Conservation (phyloP, 2,329 filamentous ascomycete genomes). For the Sporothrix curviconia region DNA sequence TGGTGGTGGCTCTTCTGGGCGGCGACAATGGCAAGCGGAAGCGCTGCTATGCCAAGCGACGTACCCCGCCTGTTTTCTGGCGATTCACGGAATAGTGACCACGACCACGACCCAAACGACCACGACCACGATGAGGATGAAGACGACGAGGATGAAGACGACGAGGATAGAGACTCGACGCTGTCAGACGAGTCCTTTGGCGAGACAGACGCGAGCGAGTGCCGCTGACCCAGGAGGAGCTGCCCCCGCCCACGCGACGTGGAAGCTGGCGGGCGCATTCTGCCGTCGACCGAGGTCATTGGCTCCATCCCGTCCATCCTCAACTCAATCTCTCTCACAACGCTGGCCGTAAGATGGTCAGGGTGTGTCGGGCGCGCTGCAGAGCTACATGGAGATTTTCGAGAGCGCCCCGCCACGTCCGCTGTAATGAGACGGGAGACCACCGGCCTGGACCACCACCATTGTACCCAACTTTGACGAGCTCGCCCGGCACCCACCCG, state of each 20-base stretch:
- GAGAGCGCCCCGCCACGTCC: constrained; percentile 85
- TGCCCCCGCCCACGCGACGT: constrained; percentile 39
- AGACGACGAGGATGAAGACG: constrained; percentile 24
- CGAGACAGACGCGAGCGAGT: constrained; percentile 38
- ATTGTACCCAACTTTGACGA: constrained; percentile 89
- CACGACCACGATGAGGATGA: constrained; percentile 17
- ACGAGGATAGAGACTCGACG: constrained; percentile 30
- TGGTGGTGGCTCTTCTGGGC: too few species aligned
- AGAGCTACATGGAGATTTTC: constrained; percentile 92
- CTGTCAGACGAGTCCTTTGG: constrained; percentile 30
- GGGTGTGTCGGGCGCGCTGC: constrained; percentile 72
- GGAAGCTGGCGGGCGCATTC: constrained; percentile 61
- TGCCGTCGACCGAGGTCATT: constrained; percentile 85
- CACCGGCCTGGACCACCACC: constrained; percentile 58
- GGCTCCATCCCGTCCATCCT: constrained; percentile 79
- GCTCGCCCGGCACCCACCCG: constrained; percentile 86
- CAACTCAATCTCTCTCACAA: constrained; percentile 87
- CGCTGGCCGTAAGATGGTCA: constrained; percentile 78
- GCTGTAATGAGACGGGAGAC: constrained; percentile 70
- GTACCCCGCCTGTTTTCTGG: too few species aligned
- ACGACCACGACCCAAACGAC: constrained; percentile 20
- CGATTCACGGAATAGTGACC: too few species aligned
- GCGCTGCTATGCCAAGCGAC: constrained; percentile 10
- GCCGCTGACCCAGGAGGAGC: constrained; percentile 45
- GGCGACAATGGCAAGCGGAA: not conserved